Base-by-base conservation (phyloP, 2,329 filamentous ascomycete genomes). In the Onygenales sp. region DNA sequence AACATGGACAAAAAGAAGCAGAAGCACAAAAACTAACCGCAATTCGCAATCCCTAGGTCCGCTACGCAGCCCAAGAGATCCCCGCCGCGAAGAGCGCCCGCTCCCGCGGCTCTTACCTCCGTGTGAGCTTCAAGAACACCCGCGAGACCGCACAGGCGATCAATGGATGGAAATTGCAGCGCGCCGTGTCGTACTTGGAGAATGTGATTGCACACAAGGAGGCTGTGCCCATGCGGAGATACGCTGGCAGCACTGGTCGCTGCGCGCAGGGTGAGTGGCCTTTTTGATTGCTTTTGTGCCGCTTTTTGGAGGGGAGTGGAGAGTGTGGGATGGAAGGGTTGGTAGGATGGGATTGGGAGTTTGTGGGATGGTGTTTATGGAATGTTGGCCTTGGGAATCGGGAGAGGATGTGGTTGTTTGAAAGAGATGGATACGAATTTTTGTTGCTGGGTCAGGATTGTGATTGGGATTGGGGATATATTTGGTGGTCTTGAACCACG, bases 121-220 rank as follows among this genome's bases (percentile, higher is more conserved):
- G 93, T 75, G 92, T 97, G 69, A 95, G 89, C 69, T 98, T 96
- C 89, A 98, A 98, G 87, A 98, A 98, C 86, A 98, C 93, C 75
- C 90, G 93, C 73, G 94, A 98, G 83, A 96, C 92, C 66, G 93
- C 94, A 63, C 93, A 97, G 83, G 91, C 91, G 71, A 95, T 98
- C 85, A 97, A 93, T 80, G 92, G 92, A 79, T 95, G 90, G 90
- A 96, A 96, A 83, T 76, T 97, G 72, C 82, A 89, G 79, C 91
- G 93, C 73, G 93, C 93, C 70, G 79, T 96, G 67, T 85, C 85
- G 74, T 98, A 95, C 86, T 89, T 98, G 73, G 89, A 95, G 82
- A 97, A 98, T 78, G 93, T 98, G 70, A 84, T 89, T 78, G 87
- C 86, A 78, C 89, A 98, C 83, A 89, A 86, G 78, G 93, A 98